Conservation (phyloP, 139 green algal species). For the Closterium sp. region DNA sequence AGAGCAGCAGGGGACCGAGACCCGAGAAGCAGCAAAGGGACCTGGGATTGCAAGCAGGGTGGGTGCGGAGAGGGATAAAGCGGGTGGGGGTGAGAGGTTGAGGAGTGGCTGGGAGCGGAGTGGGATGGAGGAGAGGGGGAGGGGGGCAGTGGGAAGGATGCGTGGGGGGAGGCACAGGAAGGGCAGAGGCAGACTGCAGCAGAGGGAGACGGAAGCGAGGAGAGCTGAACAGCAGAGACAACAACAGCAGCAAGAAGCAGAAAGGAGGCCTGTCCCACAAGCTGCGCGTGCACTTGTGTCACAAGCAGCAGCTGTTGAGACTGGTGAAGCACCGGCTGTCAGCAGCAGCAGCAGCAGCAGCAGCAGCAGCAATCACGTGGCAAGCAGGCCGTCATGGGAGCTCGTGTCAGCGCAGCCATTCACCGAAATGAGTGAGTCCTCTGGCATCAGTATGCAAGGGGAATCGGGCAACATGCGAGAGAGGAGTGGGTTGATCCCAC, state of each 20-base stretch:
- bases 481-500: too few species aligned
- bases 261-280: neutral
- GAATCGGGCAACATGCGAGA: too few species aligned
- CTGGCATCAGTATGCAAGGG: too few species aligned
- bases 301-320: neutral
- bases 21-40: neutral
- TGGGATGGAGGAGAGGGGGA: neutral
- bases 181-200: neutral
- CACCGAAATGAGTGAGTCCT: neutral
- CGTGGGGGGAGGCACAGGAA: neutral
- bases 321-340: too few species aligned
- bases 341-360: neutral
- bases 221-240: neutral
- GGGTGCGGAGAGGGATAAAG: neutral
- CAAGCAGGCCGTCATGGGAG: neutral
- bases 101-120: neutral
- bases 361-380: neutral
- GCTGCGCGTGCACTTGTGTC: neutral
- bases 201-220: neutral
- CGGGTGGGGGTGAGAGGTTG: neutral
- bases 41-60: neutral
- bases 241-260: neutral
- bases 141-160: neutral
- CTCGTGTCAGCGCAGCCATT: neutral
- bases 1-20: too few species aligned